Evolutionary conservation across 2,329 filamentous ascomycete species (phyloP).

Genomic region (Dissoconium aciculare): DNA sequence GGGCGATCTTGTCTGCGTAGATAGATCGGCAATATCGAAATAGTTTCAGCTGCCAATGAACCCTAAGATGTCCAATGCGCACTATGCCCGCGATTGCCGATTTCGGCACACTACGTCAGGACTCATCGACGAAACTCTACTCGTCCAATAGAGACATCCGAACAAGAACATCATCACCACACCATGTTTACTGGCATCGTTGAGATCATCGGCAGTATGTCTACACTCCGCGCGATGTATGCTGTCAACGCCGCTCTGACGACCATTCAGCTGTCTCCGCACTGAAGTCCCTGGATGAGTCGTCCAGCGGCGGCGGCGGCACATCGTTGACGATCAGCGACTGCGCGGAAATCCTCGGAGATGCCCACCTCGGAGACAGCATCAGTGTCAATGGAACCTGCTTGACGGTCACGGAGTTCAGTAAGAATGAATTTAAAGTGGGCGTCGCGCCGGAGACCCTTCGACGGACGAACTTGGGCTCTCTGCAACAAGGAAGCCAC

Average conservation of each 20-base stretch:
- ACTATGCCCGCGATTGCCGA: neutral
- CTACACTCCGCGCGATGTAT: conserved; percentile 11
- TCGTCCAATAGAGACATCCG: no score
- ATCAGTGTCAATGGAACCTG: conserved; percentile 94
- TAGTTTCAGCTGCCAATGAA: no score
- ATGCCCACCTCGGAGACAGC: conserved; percentile 78
- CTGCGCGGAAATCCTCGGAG: conserved; percentile 53
- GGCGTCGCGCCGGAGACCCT: conserved; percentile 92
- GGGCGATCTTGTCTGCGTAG: no score
- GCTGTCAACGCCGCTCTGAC: conserved; percentile 23
- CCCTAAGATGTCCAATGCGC: no score
- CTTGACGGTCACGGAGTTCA: conserved; percentile 72
- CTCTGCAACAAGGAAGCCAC: conserved; percentile 45
- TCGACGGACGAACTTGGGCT: conserved; percentile 85
- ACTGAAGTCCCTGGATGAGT: conserved; percentile 65
- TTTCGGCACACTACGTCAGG: conserved; percentile 4
- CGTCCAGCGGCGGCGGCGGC: conserved; percentile 55
- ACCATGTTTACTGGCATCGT: conserved; percentile 93
- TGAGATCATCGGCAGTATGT: conserved; percentile 79
- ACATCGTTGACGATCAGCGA: conserved; percentile 73
- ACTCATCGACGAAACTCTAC: neutral
- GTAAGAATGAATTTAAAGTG: conserved; percentile 58
- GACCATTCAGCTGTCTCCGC: conserved; percentile 56
- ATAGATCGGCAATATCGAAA: no score
- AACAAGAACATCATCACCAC: no score